Evolutionary conservation across 257 asterid genomes (phyloP).

Genomic region (Solanum medicagineum): DNA sequence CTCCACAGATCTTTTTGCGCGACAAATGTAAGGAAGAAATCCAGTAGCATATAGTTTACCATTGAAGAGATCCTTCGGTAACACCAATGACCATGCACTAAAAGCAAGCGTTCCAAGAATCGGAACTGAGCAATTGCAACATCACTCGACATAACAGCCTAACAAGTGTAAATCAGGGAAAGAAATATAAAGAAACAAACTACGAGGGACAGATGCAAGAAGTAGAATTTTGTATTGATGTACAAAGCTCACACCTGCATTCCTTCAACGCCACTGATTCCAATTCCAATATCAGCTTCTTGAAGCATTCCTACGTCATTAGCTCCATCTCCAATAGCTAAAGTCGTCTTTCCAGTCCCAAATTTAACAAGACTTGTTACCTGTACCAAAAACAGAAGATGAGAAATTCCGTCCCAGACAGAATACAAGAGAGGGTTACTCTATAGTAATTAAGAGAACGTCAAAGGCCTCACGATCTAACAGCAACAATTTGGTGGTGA

Average conservation of each 20-base stretch:
- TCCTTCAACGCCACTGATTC: constrained; percentile 98
- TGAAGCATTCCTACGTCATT: constrained; percentile 99
- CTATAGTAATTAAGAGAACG: background rate
- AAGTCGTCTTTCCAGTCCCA: constrained; percentile 65
- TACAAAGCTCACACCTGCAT: constrained; percentile 57
- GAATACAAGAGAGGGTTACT: background rate
- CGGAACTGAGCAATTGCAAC: constrained; percentile 83
- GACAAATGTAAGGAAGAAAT: background rate
- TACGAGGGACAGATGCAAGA: background rate
- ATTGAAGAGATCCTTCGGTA: constrained; percentile 82
- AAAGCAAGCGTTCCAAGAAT: constrained; percentile 69
- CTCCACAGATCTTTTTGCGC: background rate
- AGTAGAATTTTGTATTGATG: background rate
- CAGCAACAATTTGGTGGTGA: background rate
- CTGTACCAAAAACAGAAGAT: constrained; percentile 8
- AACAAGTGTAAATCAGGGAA: background rate
- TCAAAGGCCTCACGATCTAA: background rate
- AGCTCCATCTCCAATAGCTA: constrained; percentile 97
- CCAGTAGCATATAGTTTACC: constrained; percentile 28
- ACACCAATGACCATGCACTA: constrained; percentile 98
- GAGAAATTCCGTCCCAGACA: background rate
- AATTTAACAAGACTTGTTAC: constrained; percentile 86
- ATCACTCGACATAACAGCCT: constrained; percentile 97
- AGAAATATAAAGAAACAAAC: background rate
- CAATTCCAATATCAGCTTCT: constrained; percentile 97